Conservation (phyloP, 495 filamentous ascomycete genomes). For the Daldinia vernicosa region DNA sequence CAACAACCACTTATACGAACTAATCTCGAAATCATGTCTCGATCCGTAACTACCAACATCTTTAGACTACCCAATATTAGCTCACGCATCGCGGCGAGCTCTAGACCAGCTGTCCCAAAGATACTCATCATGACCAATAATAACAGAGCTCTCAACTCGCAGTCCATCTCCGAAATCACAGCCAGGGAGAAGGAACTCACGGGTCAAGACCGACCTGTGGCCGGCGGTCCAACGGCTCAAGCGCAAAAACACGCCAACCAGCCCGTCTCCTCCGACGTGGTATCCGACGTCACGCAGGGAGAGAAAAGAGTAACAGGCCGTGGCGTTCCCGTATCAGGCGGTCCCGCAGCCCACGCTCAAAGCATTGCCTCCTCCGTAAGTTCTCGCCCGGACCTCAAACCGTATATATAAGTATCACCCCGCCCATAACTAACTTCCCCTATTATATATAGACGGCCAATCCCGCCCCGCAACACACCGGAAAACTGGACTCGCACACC, state of each 20-base stretch:
- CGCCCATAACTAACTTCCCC: background rate
- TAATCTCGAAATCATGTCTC: slow-evolving; percentile 26
- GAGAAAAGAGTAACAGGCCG: slow-evolving; percentile 37
- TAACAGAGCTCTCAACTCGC: slow-evolving; percentile 25
- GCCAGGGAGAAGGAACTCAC: slow-evolving; percentile 41
- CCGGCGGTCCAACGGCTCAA: slow-evolving; percentile 35
- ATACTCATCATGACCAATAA: slow-evolving; percentile 8
- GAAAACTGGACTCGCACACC: slow-evolving; percentile 37
- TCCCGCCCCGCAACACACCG: slow-evolving; percentile 24
- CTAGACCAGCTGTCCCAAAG: slow-evolving; percentile 5
- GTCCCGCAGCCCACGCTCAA: slow-evolving; percentile 32
- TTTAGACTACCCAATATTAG: slow-evolving; percentile 11
- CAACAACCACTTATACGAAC: background rate
- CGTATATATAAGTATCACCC: background rate
- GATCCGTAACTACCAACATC: slow-evolving; percentile 17
- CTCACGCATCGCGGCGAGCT: background rate
- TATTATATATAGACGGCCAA: slow-evolving; percentile 11
- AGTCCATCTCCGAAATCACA: slow-evolving; percentile 34
- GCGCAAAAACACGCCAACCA: slow-evolving; percentile 40
- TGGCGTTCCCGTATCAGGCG: slow-evolving; percentile 10
- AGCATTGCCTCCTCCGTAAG: slow-evolving; percentile 32
- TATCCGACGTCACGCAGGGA: slow-evolving; percentile 38
- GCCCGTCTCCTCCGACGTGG: slow-evolving; percentile 18
- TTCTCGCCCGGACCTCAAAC: background rate
- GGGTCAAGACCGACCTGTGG: slow-evolving; percentile 21